Evolutionary conservation across 116 monocot species (phyloP), one percentile per base, ranked within the genome.

Genomic region (Dioscorea cayenensis): DNA sequence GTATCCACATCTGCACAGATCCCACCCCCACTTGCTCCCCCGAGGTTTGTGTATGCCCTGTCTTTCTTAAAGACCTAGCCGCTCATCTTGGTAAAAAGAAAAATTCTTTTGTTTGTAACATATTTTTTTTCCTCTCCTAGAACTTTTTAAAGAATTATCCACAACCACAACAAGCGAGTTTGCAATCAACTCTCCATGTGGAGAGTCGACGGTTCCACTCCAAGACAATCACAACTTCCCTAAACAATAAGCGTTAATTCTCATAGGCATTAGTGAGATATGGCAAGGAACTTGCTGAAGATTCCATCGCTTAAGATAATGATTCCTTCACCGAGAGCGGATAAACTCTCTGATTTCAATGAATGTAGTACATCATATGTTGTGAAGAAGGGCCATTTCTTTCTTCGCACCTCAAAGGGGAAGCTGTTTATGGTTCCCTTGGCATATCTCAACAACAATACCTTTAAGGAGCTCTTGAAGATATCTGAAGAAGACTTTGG

Each of bases 401-500:
- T 51, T 19, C 66, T 66, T 16, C 66, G 58, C 66, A 29, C 51
- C 9, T 10, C 9, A 0, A 48, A 74, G 10, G 66, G 60, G 14
- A 36, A 22, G 59, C 68, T 68, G 20, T 76, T 76, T 62, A 62
- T 68, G 68, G 21, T 76, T 28, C 76, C 76, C 19, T 38, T 69
- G 35, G 9, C 22, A 20, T 52, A 36, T 22, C 62, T 23, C 1
- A 27, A n/a, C 10, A 51, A 19, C 17, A 35, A 6, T 37, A 32
- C 59, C 14, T 75, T 81, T 29, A 14, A 10, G 21, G 77, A 75
- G 72, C 72, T 81, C 20, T 63, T 85, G 14, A 72, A 18, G 20
- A 71, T 85, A 21, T 81, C 85, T 2, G 78, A 85, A 65, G 85
- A 85, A 43, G 85, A 81, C 51, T 81, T 71, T 63, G 85, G 85